Percentiles rank a stretch among this genome's conserved stretches.
These are phyloP conservation scores for Trichoderma sp. DNA, from an alignment of 2,329 filamentous ascomycete species.

Conservation along the genomic window DNA sequence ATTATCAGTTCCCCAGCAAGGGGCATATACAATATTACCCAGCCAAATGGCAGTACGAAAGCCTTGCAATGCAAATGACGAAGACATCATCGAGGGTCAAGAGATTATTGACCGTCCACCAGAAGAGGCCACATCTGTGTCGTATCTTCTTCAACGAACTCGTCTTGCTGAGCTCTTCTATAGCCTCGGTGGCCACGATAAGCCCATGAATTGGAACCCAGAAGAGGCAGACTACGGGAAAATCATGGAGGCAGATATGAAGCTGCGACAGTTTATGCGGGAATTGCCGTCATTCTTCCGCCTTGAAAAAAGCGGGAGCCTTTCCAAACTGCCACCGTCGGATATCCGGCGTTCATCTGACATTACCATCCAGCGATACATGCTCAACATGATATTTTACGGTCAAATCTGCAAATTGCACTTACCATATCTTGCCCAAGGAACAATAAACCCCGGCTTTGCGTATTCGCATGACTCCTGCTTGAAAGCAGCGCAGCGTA, in stretches of 20 bases:
- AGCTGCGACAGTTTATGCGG: constrained; percentile 29
- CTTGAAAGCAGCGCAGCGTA: constrained; percentile 32
- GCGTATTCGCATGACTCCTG: constrained; percentile 33
- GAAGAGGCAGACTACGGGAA: constrained; percentile 34
- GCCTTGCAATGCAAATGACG: constrained; percentile 39
- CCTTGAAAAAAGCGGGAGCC: constrained; percentile 21
- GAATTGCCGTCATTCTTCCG: constrained; percentile 33
- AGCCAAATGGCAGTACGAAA: constrained; percentile 39
- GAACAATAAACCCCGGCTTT: constrained; percentile 33
- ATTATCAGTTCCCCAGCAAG: constrained; percentile 35
- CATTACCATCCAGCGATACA: constrained; percentile 33
- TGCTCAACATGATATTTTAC: constrained; percentile 34
- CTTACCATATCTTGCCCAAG: constrained; percentile 35
- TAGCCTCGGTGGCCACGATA: constrained; percentile 31
- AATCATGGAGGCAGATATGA: constrained; percentile 35
- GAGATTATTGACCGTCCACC: constrained; percentile 31
- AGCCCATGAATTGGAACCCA: constrained; percentile 27
- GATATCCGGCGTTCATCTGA: constrained; percentile 25
- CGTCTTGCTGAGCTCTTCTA: constrained; percentile 39
- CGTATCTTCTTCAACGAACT: constrained; percentile 38
- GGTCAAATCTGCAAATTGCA: constrained; percentile 37
- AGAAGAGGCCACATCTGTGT: constrained; percentile 34
- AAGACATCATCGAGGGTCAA: constrained; percentile 33
- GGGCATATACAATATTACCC: constrained; percentile 36
- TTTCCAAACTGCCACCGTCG: constrained; percentile 24